Evolutionary conservation across 164 flowering plant species (phyloP), one percentile per base, ranked within the genome.

Genomic region (Echeveria elegans): DNA sequence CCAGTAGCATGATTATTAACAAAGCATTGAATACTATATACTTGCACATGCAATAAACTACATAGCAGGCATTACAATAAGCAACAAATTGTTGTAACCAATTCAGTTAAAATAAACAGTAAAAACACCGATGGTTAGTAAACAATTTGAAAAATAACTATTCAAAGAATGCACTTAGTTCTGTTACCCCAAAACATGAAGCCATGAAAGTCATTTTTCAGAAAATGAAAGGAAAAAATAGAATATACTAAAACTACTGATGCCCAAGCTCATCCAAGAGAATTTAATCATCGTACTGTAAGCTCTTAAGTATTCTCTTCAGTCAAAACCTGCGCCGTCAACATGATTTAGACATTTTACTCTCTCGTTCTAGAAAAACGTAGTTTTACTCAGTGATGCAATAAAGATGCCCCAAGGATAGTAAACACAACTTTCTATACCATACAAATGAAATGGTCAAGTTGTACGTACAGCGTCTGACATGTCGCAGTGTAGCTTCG

Each of bases 401-500:
- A 12, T 56, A 29, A 56, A 56, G 32, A 28, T 26, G 61, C 32
- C 61, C 61, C 32, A 56, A 26, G 1, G 28, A 56, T 56, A 4
- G 29, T 2, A 0, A 63, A 34, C 18, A 37, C 24, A 6, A 19
- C 45, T 4, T 36, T 24, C 15, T 19, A 2, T 28, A n/a, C 26
- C n/a, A 16, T 10, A 63, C 19, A 9, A 34, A 32, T 63, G 65
- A 63, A 19, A 32, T n/a, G 16, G 28, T 10, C 65, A 36, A 38
- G 28, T 31, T 62, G 64, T 24, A 45, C 69, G n/a, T 85, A 86
- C 90, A 78, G 88, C 92, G 79, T 87, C 90, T 72, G 90, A 85
- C 74, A 87, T 77, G 73, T 89, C 92, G 64, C 92, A 89, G 63
- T 89, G 96, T 66, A 89, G 73, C 75, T 89, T 89, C 37, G 96